Conservation (phyloP, 164 flowering plant species). For the Chimonanthus salicifolius region DNA sequence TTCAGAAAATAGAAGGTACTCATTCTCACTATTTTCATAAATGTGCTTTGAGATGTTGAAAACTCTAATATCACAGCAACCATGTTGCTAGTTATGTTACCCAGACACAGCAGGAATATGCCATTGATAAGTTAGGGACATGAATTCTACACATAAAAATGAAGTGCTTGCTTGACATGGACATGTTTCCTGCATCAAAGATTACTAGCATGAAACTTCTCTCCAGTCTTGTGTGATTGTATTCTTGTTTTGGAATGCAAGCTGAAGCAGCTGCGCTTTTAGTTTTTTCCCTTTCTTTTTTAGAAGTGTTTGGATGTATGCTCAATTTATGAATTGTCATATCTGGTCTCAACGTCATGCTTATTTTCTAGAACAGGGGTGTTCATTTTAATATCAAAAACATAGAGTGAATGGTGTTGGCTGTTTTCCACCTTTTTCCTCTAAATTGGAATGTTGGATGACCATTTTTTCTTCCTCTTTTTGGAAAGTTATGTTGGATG, state of each 20-base stretch:
- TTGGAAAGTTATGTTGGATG: no score
- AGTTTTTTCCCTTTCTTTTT: background rate
- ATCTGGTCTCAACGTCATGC: background rate
- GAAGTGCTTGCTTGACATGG: no score
- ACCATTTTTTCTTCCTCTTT: background rate
- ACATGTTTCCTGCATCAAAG: no score
- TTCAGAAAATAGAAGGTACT: constrained; percentile 46
- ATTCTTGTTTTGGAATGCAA: background rate
- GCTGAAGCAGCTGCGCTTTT: background rate
- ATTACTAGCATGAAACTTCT: background rate
- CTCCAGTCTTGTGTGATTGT: background rate
- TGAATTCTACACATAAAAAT: no score
- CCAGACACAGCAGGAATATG: no score
- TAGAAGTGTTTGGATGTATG: background rate
- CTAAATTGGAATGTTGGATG: background rate
- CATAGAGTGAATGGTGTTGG: no score
- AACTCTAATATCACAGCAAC: background rate
- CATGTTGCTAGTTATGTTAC: no score
- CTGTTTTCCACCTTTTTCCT: no score
- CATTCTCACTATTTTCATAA: background rate
- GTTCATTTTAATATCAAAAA: no score
- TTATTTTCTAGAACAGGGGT: no score
- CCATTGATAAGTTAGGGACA: no score
- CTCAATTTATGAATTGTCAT: background rate
- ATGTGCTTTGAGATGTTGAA: background rate